Evolutionary conservation across 2,329 filamentous ascomycete species (phyloP), one percentile per base, ranked within the genome.

Genomic region (Davidsoniella virescens): DNA sequence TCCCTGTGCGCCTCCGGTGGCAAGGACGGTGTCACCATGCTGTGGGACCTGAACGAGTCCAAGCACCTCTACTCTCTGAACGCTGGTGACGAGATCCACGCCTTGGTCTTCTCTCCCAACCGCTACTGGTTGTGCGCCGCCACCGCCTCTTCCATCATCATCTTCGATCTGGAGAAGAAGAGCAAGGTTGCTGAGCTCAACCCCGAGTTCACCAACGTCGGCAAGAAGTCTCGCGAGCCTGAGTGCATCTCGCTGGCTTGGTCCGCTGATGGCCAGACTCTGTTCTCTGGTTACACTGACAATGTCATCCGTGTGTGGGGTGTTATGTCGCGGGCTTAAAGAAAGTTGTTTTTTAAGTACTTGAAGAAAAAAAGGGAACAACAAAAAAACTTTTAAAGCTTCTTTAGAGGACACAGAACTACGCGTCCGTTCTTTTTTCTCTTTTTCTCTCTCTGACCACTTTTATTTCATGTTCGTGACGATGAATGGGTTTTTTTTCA

Each of bases 121-220:
- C 84, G 92, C 71, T 98, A 98, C 87, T 98, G 92, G 92, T 83
- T 98, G 62, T 98, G 92, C 80, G 92, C 92, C 67, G 92, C 92
- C 68, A 98, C 92, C 58, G 79, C 87, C 67, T 86, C 80, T 75
- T 87, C 81, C 80, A 96, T 98, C 80, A 95, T 95, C 80, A 96
- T 98, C 80, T 98, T 98, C 76, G 92, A 98, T 67, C 82, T 98
- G 62, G 92, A 98, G 87, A 98, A 98, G 88, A 98, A 98, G 88
- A 93, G 83, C 84, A 96, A 95, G 84, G 90, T 96, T 67, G 90
- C 96, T 65, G 92, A 96, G 82, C 82, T 98, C 71, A 92, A 98
- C 71, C 95, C 92, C 77, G 77, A 87, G 66, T 94, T 88, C 75
- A 74, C 85, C 65, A 79, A 87, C 68, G 83, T 87, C 68, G 86